A percentile compares a stretch with the other conserved stretches of the same genome.
Evolutionary conservation across 2,329 filamentous ascomycete species (phyloP).

Genomic region (Colletotrichum sublineola): DNA sequence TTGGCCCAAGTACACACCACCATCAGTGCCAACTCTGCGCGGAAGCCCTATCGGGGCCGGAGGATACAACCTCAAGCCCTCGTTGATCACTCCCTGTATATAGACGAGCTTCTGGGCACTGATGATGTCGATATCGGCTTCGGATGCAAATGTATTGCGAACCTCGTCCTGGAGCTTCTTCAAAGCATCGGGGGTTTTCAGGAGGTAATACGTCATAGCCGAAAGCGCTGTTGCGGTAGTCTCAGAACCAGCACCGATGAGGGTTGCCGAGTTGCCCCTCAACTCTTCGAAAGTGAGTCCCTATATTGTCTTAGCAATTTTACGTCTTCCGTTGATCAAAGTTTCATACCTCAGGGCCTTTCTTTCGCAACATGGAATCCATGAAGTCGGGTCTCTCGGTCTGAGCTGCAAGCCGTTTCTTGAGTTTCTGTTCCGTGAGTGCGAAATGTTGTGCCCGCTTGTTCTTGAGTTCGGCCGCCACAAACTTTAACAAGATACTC

Average conservation of each 20-base stretch:
- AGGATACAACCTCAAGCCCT: conserved; percentile 56
- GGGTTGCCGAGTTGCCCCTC: conserved; percentile 17
- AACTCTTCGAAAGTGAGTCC: conserved; percentile 35
- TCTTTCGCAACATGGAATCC: conserved; percentile 28
- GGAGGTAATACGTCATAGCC: conserved; percentile 19
- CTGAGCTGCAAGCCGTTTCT: conserved; percentile 12
- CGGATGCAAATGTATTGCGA: conserved; percentile 48
- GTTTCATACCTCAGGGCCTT: conserved; percentile 19
- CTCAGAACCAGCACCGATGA: conserved; percentile 34
- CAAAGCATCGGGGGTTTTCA: not conserved
- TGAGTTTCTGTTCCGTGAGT: conserved; percentile 7
- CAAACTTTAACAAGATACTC: not conserved
- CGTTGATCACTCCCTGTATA: conserved; percentile 53
- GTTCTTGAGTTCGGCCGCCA: not conserved
- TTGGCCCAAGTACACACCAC: conserved; percentile 49
- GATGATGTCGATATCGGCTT: conserved; percentile 51
- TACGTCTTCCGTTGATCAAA: no score
- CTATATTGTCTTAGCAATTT: conserved; percentile 8
- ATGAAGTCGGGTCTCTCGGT: conserved; percentile 30
- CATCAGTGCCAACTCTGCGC: conserved; percentile 41
- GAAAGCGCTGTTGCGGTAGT: conserved; percentile 33
- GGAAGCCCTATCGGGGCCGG: conserved; percentile 21
- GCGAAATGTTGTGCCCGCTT: conserved; percentile 13
- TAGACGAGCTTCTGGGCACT: conserved; percentile 49
- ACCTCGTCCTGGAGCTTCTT: conserved; percentile 52